Base-by-base conservation (phyloP, 257 asterid species). In the Hygrophila difformis region DNA sequence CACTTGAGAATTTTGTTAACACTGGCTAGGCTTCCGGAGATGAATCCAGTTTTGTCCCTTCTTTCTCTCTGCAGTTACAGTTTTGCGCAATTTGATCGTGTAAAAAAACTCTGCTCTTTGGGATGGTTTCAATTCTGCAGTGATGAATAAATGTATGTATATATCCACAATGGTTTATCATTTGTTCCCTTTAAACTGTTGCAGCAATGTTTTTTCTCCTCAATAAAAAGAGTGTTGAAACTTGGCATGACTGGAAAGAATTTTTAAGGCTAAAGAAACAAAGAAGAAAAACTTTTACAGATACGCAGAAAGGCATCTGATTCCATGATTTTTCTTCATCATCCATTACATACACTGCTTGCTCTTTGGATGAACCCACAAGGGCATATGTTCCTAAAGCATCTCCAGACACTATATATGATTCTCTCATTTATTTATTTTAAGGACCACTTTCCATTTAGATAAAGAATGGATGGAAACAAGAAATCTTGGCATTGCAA, bases 301-400 rank as follows among this genome's bases (percentile, higher is more conserved):
- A 37, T 19, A 12, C 38, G 54, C 53, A 46, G 2, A 57, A 54
- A 33, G 59, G 70, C 65, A 73, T 68, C 73, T 41, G 68, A 68
- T 73, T 68, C 73, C 57, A 44, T 44, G 24, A 43, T n/a, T 20
- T 56, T 55, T 51, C n/a, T 24, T 61, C 48, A 56, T 54, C 60
- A 44, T 8, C 13, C 4, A 29, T n/a, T n/a, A n/a, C n/a, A n/a
- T n/a, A n/a, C n/a, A n/a, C n/a, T n/a, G n/a, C n/a, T n/a, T n/a
- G n/a, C n/a, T n/a, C n/a, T n/a, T n/a, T n/a, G n/a, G n/a, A n/a
- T n/a, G n/a, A n/a, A n/a, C n/a, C n/a, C n/a, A n/a, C n/a, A n/a
- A n/a, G n/a, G n/a, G 62, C 60, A 56, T 47, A 69, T 56, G 22
- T 70, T 47, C 73, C 55, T 12, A 53, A 70, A 29, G 63, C 71